Conservation (phyloP, 78 protist genomes). For the Dictyostelium citrinum region DNA sequence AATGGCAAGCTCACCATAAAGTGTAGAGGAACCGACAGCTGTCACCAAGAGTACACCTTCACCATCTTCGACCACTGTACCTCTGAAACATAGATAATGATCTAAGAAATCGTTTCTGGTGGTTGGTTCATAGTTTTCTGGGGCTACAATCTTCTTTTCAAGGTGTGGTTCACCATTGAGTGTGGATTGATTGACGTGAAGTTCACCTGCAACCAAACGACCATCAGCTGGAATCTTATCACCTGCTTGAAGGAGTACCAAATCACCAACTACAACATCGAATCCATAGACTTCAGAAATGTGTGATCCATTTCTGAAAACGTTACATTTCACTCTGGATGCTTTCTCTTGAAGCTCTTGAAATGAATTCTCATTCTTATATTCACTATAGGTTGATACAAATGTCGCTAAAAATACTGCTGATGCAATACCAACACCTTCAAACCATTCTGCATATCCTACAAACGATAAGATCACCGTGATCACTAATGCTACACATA, state of each 20-base stretch:
- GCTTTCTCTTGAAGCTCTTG: constrained; percentile 83
- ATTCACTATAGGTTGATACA: constrained; percentile 82
- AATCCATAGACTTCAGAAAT: constrained; percentile 41
- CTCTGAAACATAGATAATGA: constrained; percentile 75
- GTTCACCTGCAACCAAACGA: constrained; percentile 71
- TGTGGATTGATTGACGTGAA: constrained; percentile 71
- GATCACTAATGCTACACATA: constrained; percentile 79
- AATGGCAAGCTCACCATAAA: constrained; percentile 74
- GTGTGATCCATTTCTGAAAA: constrained; percentile 73
- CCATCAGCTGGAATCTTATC: constrained; percentile 89
- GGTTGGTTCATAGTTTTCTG: constrained; percentile 23
- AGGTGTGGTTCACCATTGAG: constrained; percentile 81
- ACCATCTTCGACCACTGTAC: constrained; percentile 72
- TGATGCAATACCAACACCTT: constrained; percentile 83
- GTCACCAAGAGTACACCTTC: constrained; percentile 69
- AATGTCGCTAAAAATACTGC: constrained; percentile 85
- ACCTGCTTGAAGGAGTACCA: constrained; percentile 81
- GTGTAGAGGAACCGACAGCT: constrained; percentile 66
- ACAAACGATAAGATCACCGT: constrained; percentile 63
- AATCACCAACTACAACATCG: constrained; percentile 89
- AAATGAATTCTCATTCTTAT: constrained; percentile 75
- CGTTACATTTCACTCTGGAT: constrained; percentile 69
- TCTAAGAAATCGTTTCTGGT: constrained; percentile 49
- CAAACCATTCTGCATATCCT: constrained; percentile 87
- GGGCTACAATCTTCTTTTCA: constrained; percentile 73